Conservation (phyloP, 2,329 filamentous ascomycete species). For the Cadophora sp. region DNA sequence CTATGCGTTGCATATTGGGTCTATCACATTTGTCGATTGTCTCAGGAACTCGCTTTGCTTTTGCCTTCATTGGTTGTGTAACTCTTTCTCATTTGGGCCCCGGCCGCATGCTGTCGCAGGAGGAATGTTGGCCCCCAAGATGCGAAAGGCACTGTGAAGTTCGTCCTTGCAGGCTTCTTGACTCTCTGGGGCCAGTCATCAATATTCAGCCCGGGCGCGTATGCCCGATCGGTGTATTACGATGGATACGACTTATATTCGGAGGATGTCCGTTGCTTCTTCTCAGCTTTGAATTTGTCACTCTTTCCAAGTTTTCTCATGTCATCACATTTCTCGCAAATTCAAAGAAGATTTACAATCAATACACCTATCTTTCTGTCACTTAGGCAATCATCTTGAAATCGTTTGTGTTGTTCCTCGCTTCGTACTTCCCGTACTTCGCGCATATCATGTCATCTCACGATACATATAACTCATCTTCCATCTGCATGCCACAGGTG, state of each 20-base stretch:
- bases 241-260: background rate
- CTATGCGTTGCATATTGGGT: background rate
- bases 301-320: background rate
- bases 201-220: background rate
- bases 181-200: background rate
- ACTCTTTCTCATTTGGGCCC: background rate
- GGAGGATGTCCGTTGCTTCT: background rate
- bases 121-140: background rate
- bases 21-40: background rate
- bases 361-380: background rate
- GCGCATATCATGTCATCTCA: background rate
- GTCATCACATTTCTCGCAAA: background rate
- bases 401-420: background rate
- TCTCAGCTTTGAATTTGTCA: background rate
- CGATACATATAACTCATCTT: background rate
- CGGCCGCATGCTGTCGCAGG: background rate
- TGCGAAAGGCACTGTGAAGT: background rate
- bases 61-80: background rate
- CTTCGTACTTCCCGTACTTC: background rate
- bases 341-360: background rate
- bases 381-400: background rate
- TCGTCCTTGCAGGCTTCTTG: too few relatives aligned
- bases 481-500: constrained; percentile 24
- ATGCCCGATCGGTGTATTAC: background rate
- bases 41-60: background rate